phyloP scores from a whole-genome alignment of 129 eudicot genomes.

The Flaveria brownii region DNA sequence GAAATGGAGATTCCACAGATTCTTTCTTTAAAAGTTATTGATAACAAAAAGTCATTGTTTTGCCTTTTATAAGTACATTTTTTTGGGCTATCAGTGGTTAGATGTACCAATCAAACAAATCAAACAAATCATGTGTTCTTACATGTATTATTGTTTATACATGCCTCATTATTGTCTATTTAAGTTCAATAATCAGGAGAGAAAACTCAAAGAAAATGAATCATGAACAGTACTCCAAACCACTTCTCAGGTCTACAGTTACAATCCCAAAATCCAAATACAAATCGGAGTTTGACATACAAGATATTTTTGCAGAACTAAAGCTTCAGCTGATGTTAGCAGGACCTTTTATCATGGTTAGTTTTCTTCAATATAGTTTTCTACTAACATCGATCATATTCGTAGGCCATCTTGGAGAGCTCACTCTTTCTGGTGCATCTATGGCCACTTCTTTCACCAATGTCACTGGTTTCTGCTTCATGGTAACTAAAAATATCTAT shows the following conservation, averaged over 20 bases:
- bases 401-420: constrained; percentile 42
- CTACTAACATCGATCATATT: constrained; percentile 38
- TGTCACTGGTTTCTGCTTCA: constrained; percentile 39
- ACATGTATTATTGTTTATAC: not conserved
- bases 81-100: not conserved
- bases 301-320: constrained; percentile 22
- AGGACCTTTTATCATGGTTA: constrained; percentile 38
- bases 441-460: constrained; percentile 38
- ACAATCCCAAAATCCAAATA: constrained; percentile 15
- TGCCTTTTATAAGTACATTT: not conserved
- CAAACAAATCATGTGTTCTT: not conserved
- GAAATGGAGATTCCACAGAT: not conserved
- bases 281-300: constrained; percentile 5
- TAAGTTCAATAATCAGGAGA: not conserved
- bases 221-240: constrained; percentile 26
- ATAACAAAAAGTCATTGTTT: not conserved
- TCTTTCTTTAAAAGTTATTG: constrained; percentile 2
- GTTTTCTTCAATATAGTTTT: constrained; percentile 38
- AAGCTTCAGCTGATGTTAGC: constrained; percentile 37
- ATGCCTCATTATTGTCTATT: not conserved
- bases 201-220: constrained; percentile 22
- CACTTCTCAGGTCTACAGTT: constrained; percentile 30
- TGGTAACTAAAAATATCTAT: constrained; percentile 28
- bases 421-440: constrained; percentile 40
- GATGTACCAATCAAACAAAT: not conserved